Evolutionary conservation across 805 yeast genomes (phyloP), one percentile per base, ranked within the genome.

Genomic region (Pichia pseudocactophila): DNA sequence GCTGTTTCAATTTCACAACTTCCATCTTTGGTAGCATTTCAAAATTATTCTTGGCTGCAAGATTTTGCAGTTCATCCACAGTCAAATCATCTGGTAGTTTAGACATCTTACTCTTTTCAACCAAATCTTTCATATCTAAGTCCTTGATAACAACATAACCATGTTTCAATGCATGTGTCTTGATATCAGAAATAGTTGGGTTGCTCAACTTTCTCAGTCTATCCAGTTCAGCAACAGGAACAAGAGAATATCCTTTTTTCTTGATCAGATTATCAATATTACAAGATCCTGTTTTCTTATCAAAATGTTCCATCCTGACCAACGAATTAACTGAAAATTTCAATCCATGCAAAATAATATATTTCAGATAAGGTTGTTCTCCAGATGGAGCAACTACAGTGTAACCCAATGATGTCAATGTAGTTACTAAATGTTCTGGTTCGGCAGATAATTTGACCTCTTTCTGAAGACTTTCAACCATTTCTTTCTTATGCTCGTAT

Each of bases 211-310:
- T 50, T 32, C 51, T 55, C 15, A 28, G 15, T 28, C 48, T 57
- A 27, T 44, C 46, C 7, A 37, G 16, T 3, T 51, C 52, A 11
- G 43, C 44, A 28, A 56, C 12, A 17, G 70, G 61, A 13, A 66
- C 59, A 31, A 71, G 44, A 18, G 51, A 56, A 51, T 60, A 55
- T 10, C 68, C 66, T 25, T 64, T 52, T 10, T 53, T 51, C 19
- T 30, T 30, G 22, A 30, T 22, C 6, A 39, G 18, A 8, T n/a
- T 36, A 39, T 42, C 45, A 8, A 42, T 13, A 9, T 32, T 26
- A 17, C 34, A 36, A 3, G 25, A 28, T 13, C 39, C 41, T 2
- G 46, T 36, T 22, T 22, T 33, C 4, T 42, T 28, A 34, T 43
- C 42, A 39, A 33, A 40, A 20, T 35, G 26, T 22, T 40, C 44